Evolutionary conservation across 2,329 filamentous ascomycete genomes (phyloP), one percentile per base, ranked within the genome.

Genomic region (Periglandula ipomoeae): DNA sequence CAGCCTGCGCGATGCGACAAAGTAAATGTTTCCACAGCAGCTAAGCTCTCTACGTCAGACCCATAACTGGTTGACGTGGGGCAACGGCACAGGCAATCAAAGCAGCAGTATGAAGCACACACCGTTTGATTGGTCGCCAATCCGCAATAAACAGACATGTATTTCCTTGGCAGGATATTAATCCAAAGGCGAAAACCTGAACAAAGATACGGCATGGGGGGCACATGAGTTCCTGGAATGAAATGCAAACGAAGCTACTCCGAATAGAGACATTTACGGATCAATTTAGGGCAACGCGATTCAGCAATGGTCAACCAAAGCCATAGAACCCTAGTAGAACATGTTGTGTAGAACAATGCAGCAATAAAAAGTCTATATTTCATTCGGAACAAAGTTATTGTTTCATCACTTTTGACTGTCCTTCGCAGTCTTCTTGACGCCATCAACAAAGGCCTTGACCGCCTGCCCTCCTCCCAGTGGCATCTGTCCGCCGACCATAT

Each of bases 381-480:
- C 37, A 4, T 15, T 15, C 24, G 10, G 20, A n/a, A 3, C 38
- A 11, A 6, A 10, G 5, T 3, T 20, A 1, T 6, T 41, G 7
- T 2, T n/a, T 47, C 32, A 51, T 46, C 54, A 60, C 56, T 66
- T 32, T 1, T 19, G 58, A 59, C 75, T 67, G 50, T 85, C 78
- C 68, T 87, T 76, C 1, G 89, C 85, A 5, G 81, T 83, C 69
- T 80, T 84, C 75, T 86, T 93, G 43, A 96, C 83, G 3, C 91
- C 93, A 49, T 94, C 81, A 20, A 98, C 76, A 67, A 98, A 98
- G 3, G 87, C 87, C 70, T 94, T 85, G 2, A 98, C 83, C 11
- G 91, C 91, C 58, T 93, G 85, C 5, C 86, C 87, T 46, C 90
- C 90, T 39, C 90, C 91, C 41, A 96, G 68, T 2, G 91, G 90